Base-by-base conservation (phyloP, 441 rosid species). In the Capsella rubella region DNA sequence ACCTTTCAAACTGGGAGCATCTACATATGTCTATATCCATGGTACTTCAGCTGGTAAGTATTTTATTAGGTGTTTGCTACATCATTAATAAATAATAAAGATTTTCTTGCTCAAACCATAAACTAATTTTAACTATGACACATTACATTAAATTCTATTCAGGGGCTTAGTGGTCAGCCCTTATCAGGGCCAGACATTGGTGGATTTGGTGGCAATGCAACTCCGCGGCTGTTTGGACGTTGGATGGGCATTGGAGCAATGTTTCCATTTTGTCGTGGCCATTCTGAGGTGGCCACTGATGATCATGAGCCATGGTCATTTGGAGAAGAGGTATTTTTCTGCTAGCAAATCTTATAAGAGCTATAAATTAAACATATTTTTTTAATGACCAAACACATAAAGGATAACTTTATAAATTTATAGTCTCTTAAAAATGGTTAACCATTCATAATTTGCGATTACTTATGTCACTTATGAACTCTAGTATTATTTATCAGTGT, bases 231-330 rank as follows among this genome's bases (percentile, higher is more conserved):
- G 58, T 95, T 91, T 73, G 99, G 95, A 68, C 83, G 95, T 74
- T 95, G 98, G 99, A 89, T 95, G 99, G 99, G 96, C n/a, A 27
- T 95, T 32, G 99, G 97, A 65, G 89, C 99, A 47, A 82, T 95
- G 96, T 91, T 92, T 79, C 98, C 99, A 15, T 95, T 95, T 67
- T 89, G 95, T 52, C 97, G 97, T 72, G 98, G 95, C 10, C 99
- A 95, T 83, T 74, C 95, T 61, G 96, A 90, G 85, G 78, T 60
- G 9, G 90, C 74, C 64, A 89, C 97, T 46, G 75, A 42, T 79
- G 89, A 91, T 67, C 98, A 95, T 69, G 98, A 95, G 68, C 99
- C 99, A 32, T 95, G 99, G 99, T 91, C 98, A 28, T 95, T 95
- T 10, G 99, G 99, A 40, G 89, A 87, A 86, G 96, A 95, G 99